Evolutionary conservation across 352 stramenopile species (phyloP).

Genomic region (Globisporangium abappressorium): DNA sequence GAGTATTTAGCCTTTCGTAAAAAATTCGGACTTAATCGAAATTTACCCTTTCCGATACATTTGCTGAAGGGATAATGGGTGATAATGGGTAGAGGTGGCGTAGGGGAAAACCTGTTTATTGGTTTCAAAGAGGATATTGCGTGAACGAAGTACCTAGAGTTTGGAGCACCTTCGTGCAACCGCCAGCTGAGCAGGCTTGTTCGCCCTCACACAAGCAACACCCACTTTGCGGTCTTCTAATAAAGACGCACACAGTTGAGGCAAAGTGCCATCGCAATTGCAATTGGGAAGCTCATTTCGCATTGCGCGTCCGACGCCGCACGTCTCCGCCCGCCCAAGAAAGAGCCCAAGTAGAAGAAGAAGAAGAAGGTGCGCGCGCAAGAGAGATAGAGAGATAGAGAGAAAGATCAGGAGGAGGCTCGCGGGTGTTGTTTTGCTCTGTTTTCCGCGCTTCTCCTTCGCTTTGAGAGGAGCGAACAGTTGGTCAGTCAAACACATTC

Average conservation of each 20-base stretch:
- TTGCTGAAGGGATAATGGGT: no score
- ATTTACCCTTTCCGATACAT: no score
- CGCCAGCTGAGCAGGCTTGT: background rate
- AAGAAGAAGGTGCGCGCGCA: conserved; percentile 7
- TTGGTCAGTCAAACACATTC: background rate
- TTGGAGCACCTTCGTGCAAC: no score
- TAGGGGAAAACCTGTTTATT: no score
- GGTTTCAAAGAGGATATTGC: no score
- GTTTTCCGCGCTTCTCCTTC: background rate
- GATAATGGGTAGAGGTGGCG: no score
- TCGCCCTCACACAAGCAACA: background rate
- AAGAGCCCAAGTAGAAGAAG: conserved; percentile 1
- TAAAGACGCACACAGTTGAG: background rate
- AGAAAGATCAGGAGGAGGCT: background rate
- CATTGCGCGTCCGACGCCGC: conserved; percentile 9
- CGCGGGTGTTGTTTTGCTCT: background rate
- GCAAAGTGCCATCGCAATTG: background rate
- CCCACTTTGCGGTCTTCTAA: background rate
- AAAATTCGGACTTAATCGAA: no score
- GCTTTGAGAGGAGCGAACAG: no score
- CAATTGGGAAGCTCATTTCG: conserved; percentile 10
- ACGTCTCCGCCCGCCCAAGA: conserved; percentile 5
- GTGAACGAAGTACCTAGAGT: background rate
- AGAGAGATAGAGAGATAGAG: background rate
- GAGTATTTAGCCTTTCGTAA: no score